Evolutionary conservation across 345 rosid genomes (phyloP).

Genomic region (Turnera subulata): DNA sequence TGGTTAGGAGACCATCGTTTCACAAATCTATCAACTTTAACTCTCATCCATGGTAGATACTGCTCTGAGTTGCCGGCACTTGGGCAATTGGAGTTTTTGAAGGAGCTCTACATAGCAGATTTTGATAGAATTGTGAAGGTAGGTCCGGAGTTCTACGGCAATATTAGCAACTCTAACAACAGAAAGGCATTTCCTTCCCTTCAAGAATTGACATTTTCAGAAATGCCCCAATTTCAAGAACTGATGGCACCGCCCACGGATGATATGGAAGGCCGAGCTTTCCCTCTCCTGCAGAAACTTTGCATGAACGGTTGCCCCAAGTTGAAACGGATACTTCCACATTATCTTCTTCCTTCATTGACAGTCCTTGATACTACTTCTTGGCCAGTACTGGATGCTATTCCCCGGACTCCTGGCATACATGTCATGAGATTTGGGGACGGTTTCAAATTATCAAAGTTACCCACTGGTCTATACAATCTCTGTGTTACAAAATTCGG

Average conservation of each 20-base stretch:
- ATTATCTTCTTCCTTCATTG: slow-evolving; percentile 16
- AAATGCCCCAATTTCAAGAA: slow-evolving; percentile 8
- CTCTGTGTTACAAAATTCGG: too few relatives aligned
- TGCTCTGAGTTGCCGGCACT: slow-evolving; percentile 4
- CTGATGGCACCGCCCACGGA: neutral
- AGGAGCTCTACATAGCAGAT: neutral
- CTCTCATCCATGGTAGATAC: neutral
- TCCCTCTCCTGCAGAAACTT: slow-evolving; percentile 13
- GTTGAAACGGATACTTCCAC: slow-evolving; percentile 6
- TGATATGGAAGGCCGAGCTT: slow-evolving; percentile 10
- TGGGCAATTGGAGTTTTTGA: slow-evolving; percentile 7
- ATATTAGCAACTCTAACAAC: neutral
- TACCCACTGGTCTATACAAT: slow-evolving; percentile 4
- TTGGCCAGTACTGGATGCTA: slow-evolving; percentile 10
- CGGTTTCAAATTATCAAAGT: neutral
- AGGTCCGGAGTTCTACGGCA: slow-evolving; percentile 15
- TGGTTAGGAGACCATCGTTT: slow-evolving; percentile 9
- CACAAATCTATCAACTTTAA: neutral
- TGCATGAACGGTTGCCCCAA: slow-evolving; percentile 9
- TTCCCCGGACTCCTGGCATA: too few relatives aligned
- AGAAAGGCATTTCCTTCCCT: slow-evolving; percentile 14
- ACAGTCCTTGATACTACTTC: neutral
- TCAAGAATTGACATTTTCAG: slow-evolving; percentile 9
- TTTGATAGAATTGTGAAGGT: slow-evolving; percentile 6
- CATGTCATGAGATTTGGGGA: neutral